Percentiles rank a stretch among this genome's conserved stretches.
Evolutionary conservation across 768 basidiomycete species (phyloP).

Genomic region (Mycena haematopus): DNA sequence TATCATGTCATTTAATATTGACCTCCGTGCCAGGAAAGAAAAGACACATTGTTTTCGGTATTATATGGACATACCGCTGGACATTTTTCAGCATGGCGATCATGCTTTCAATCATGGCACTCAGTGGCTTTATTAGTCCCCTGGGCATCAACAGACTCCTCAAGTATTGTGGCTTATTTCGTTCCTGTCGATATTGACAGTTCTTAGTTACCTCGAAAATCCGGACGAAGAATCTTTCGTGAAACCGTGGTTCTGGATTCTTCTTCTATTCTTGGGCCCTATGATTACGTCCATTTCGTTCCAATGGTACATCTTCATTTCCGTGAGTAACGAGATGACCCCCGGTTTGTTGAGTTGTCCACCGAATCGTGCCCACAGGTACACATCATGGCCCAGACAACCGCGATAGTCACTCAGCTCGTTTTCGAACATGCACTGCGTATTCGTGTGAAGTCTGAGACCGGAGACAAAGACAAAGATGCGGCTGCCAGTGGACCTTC

Average conservation of each 20-base stretch:
- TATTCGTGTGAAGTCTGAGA: conserved; percentile 63
- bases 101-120: conserved; percentile 36
- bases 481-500: not conserved
- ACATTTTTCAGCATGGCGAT: conserved; percentile 32
- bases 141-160: conserved; percentile 50
- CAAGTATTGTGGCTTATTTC: conserved; percentile 34
- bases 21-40: conserved; percentile 6
- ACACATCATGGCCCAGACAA: conserved; percentile 51
- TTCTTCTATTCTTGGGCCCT: conserved; percentile 56
- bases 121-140: conserved; percentile 42
- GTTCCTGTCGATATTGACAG: not conserved
- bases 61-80: conserved; percentile 46
- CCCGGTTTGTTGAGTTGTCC: conserved; percentile 28
- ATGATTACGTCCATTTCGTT: conserved; percentile 47
- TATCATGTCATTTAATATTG: no score
- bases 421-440: conserved; percentile 59
- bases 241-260: conserved; percentile 78
- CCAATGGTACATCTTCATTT: conserved; percentile 62
- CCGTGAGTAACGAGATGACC: conserved; percentile 35
- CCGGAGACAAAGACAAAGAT: conserved; percentile 1
- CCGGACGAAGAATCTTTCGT: conserved; percentile 53
- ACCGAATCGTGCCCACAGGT: conserved; percentile 52
- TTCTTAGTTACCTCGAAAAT: conserved; percentile 61
- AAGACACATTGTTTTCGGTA: conserved; percentile 44
- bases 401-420: conserved; percentile 51